These are phyloP conservation scores for Colletotrichum karsti DNA, from an alignment of 2,329 filamentous ascomycete genomes.

Conservation along the genomic window DNA sequence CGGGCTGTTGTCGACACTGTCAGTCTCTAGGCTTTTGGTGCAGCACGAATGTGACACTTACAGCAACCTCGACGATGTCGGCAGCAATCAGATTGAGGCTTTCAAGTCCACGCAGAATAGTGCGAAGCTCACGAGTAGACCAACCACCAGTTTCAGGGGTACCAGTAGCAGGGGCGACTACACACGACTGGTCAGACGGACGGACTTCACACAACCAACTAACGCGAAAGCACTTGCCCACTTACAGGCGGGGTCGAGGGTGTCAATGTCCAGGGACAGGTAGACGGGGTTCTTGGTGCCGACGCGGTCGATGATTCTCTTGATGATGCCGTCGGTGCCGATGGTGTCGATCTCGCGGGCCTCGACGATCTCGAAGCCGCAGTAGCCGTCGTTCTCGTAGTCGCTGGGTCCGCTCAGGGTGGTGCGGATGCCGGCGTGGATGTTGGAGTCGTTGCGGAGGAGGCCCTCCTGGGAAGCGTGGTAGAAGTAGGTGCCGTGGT, in stretches of 20 bases:
- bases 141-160: slow-evolving; percentile 82
- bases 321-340: slow-evolving; percentile 75
- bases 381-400: slow-evolving; percentile 87
- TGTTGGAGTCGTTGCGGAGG: slow-evolving; percentile 83
- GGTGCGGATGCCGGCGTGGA: slow-evolving; percentile 87
- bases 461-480: slow-evolving; percentile 82
- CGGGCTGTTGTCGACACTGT: slow-evolving; percentile 50
- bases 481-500: slow-evolving; percentile 91
- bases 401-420: slow-evolving; percentile 81
- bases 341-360: slow-evolving; percentile 65
- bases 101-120: slow-evolving; percentile 75
- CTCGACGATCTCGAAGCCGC: slow-evolving; percentile 84
- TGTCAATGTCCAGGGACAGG: slow-evolving; percentile 87
- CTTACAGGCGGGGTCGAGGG: slow-evolving; percentile 78
- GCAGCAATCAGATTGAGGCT: slow-evolving; percentile 74
- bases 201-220: neutral
- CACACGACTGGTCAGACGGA: slow-evolving; percentile 11
- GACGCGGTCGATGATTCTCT: slow-evolving; percentile 78
- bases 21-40: neutral
- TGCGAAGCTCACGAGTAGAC: slow-evolving; percentile 77
- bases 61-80: slow-evolving; percentile 78
- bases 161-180: slow-evolving; percentile 76
- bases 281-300: slow-evolving; percentile 81
- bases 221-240: neutral
- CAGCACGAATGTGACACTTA: slow-evolving; percentile 36